phyloP scores from a whole-genome alignment of 169 alveolate species.

The Perkinsus marinus region DNA sequence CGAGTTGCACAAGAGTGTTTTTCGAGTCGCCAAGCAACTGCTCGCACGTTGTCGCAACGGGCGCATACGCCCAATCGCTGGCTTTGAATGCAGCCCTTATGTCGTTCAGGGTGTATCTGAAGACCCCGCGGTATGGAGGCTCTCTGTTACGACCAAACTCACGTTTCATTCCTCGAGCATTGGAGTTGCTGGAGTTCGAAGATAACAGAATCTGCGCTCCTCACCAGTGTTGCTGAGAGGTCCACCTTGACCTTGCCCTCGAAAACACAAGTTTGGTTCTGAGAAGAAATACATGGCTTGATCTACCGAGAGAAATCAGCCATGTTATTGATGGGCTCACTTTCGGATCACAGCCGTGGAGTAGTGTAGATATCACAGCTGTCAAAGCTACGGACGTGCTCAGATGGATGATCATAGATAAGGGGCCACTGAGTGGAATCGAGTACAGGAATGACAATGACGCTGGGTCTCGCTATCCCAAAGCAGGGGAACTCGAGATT shows the following conservation, averaged over 20 bases:
- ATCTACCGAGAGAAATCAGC: too few species aligned
- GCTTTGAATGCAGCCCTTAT: not conserved
- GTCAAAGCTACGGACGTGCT: too few species aligned
- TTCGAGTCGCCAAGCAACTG: not conserved
- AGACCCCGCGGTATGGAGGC: not conserved
- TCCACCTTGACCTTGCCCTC: not conserved
- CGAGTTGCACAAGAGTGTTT: not conserved
- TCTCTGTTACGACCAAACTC: not conserved
- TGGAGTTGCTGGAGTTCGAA: not conserved
- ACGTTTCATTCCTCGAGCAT: not conserved
- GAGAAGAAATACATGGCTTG: too few species aligned
- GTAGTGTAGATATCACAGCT: too few species aligned
- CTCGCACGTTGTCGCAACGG: not conserved
- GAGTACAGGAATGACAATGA: too few species aligned
- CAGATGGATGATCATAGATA: too few species aligned
- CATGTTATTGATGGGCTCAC: too few species aligned
- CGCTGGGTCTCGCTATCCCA: too few species aligned
- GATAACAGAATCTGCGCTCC: not conserved
- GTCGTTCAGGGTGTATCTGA: not conserved
- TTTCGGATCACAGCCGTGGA: too few species aligned
- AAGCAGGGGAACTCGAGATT: too few species aligned
- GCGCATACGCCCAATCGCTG: not conserved
- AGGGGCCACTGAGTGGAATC: too few species aligned
- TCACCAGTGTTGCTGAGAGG: not conserved
- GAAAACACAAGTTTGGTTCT: not conserved